Conservation (phyloP, 306 rosid genomes). For the Fragaria vesca region DNA sequence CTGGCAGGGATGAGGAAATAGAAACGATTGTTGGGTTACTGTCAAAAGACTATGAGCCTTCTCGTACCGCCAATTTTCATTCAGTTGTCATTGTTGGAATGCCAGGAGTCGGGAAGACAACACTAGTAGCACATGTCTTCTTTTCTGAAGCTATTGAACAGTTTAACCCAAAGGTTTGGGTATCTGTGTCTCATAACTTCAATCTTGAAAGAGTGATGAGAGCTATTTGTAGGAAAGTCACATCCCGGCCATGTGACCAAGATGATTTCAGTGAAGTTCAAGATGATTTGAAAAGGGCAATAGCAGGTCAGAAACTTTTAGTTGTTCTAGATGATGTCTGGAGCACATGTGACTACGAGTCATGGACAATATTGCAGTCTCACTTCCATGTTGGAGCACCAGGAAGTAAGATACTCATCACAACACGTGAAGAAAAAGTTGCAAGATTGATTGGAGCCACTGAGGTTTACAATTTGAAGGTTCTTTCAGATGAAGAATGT, state of each 20-base stretch:
- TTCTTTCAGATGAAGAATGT: slow-evolving; percentile 10
- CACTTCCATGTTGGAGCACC: slow-evolving; percentile 13
- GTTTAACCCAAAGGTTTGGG: background rate
- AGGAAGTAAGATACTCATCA: slow-evolving; percentile 30
- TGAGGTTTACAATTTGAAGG: background rate
- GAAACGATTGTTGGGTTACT: background rate
- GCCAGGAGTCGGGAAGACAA: slow-evolving; percentile 19
- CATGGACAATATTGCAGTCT: slow-evolving; percentile 13
- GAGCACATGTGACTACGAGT: slow-evolving; percentile 5
- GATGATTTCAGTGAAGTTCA: slow-evolving; percentile 6
- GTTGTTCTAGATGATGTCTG: slow-evolving; percentile 35
- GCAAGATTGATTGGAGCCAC: slow-evolving; percentile 7
- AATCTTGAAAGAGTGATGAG: background rate
- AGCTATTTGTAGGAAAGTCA: background rate
- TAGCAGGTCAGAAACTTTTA: slow-evolving; percentile 7
- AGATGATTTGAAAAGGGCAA: background rate
- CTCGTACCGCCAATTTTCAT: background rate
- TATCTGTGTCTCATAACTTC: background rate
- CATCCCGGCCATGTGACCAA: background rate
- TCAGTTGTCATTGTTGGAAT: slow-evolving; percentile 14
- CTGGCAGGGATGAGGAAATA: slow-evolving; percentile 24
- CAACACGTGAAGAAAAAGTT: slow-evolving; percentile 22
- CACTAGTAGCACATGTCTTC: slow-evolving; percentile 5
- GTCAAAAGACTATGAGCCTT: background rate
- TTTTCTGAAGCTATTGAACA: background rate